These are phyloP conservation scores for Coemansia guatemalensis DNA, from an alignment of 192 early-diverging fungal genomes.

Conservation along the genomic window DNA sequence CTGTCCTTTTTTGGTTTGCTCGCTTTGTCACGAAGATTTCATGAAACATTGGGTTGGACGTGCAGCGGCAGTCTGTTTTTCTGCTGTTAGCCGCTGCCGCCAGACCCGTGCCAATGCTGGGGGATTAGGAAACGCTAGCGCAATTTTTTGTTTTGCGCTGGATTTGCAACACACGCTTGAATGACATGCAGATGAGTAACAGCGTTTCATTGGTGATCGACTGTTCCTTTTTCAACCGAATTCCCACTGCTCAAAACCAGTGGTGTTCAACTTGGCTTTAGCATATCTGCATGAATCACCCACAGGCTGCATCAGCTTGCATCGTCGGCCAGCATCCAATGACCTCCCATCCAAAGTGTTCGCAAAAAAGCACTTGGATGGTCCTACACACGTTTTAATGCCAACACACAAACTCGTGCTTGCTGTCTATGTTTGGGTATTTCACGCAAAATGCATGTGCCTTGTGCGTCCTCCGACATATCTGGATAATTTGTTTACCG, in stretches of 20 bases:
- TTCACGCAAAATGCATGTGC: neutral
- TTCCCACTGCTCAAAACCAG: neutral
- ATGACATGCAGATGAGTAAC: neutral
- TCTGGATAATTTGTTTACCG: neutral
- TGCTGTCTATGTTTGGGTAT: neutral
- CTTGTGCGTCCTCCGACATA: neutral
- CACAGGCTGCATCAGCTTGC: neutral
- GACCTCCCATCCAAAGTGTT: neutral
- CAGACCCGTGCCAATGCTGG: neutral
- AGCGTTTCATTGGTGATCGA: neutral
- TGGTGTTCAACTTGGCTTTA: neutral
- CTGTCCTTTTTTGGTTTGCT: neutral
- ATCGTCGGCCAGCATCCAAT: neutral
- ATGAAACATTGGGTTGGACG: neutral
- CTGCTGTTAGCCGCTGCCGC: neutral
- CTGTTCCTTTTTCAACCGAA: neutral
- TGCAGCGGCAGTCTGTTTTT: neutral
- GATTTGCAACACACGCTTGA: neutral
- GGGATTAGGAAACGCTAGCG: neutral
- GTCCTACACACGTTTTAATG: neutral
- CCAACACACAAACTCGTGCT: neutral
- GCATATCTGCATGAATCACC: neutral
- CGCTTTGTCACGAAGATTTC: neutral
- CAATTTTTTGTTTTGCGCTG: neutral
- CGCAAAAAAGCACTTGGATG: neutral